phyloP scores from a whole-genome alignment of 2,329 filamentous ascomycete genomes.

The Gliomastix tumulicola region DNA sequence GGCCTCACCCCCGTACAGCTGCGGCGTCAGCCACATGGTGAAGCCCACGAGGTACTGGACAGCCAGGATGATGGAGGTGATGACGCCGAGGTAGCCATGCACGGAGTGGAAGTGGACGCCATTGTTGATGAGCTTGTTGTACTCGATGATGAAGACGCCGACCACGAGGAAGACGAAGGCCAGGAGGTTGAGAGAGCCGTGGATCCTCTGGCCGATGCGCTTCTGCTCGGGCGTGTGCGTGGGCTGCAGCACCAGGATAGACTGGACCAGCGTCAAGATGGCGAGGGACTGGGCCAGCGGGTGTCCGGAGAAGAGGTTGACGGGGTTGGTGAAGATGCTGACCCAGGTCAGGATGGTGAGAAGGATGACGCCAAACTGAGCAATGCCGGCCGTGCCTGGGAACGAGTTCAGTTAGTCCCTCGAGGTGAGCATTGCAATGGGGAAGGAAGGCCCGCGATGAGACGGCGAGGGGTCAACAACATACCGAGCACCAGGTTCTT shows the following conservation, averaged over 20 bases:
- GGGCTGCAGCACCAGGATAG: conserved; percentile 79
- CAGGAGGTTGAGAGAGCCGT: conserved; percentile 64
- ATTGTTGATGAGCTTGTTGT: conserved; percentile 70
- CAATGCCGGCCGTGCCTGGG: conserved; percentile 71
- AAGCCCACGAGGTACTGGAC: conserved; percentile 74
- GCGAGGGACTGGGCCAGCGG: conserved; percentile 65
- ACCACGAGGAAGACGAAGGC: conserved; percentile 54
- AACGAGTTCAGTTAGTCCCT: not conserved
- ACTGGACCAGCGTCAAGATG: conserved; percentile 70
- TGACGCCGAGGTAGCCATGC: conserved; percentile 78
- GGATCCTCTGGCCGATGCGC: conserved; percentile 47
- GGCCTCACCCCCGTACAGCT: conserved; percentile 69
- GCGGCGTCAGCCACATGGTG: conserved; percentile 71
- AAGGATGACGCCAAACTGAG: conserved; percentile 72
- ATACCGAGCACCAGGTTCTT: conserved; percentile 71
- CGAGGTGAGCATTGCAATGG: conserved; percentile 1
- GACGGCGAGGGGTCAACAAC: conserved; percentile 15
- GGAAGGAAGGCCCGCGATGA: conserved; percentile 1
- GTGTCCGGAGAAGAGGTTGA: conserved; percentile 84
- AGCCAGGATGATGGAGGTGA: conserved; percentile 62
- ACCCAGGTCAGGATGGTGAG: conserved; percentile 73
- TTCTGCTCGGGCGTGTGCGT: conserved; percentile 76
- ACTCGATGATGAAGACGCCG: conserved; percentile 66
- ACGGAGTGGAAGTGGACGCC: conserved; percentile 70
- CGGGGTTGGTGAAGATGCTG: conserved; percentile 58